These are phyloP conservation scores for Orbilia ellipsospora DNA, from an alignment of 2,329 filamentous ascomycete genomes.

Conservation along the genomic window DNA sequence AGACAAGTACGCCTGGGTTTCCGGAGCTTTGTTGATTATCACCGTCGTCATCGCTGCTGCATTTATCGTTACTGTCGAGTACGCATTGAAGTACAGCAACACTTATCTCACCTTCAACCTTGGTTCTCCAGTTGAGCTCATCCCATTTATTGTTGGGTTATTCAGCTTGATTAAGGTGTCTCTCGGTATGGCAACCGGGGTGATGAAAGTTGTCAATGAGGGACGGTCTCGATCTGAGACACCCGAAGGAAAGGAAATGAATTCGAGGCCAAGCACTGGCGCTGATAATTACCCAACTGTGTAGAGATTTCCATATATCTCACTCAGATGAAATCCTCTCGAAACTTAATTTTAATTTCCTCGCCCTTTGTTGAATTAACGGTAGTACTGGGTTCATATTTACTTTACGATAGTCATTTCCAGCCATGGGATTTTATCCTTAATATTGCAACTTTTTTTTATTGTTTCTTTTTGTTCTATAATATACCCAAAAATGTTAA, in stretches of 20 bases:
- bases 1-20: constrained; percentile 53
- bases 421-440: neutral
- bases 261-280: constrained; percentile 48
- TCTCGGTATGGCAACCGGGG: constrained; percentile 38
- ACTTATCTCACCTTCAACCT: constrained; percentile 41
- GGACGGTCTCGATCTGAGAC: constrained; percentile 47
- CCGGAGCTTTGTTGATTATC: constrained; percentile 43
- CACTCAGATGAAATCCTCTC: neutral
- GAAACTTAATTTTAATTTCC: neutral
- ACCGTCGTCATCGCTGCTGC: constrained; percentile 39
- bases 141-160: constrained; percentile 50
- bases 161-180: constrained; percentile 47
- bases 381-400: constrained; percentile 6
- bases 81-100: constrained; percentile 51
- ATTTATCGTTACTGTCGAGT: constrained; percentile 50
- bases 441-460: constrained; percentile 4
- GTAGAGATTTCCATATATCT: constrained; percentile 12
- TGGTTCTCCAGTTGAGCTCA: constrained; percentile 48
- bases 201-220: constrained; percentile 45
- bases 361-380: neutral
- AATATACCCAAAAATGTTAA: constrained; percentile 19
- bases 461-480: constrained; percentile 12
- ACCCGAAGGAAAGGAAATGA: constrained; percentile 51
- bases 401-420: constrained; percentile 12
- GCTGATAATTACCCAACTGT: constrained; percentile 7